These are phyloP conservation scores for Amphirosellinia nigrospora DNA, from an alignment of 495 filamentous ascomycete species.

Conservation along the genomic window DNA sequence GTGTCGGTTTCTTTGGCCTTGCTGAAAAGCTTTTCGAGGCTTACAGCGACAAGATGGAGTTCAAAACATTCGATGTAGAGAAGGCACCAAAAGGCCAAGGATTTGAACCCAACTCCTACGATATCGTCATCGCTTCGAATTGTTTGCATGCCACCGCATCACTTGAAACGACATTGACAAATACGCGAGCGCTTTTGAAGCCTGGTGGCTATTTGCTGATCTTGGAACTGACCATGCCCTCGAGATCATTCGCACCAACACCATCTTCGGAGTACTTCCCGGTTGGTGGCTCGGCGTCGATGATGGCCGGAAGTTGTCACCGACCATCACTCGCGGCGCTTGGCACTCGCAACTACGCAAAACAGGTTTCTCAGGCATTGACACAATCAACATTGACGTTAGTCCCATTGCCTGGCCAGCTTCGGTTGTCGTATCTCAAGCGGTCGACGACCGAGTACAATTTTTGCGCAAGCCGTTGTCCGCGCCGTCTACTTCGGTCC, in stretches of 20 bases:
- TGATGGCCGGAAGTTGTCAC: conserved; percentile 48
- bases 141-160: conserved; percentile 56
- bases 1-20: conserved; percentile 48
- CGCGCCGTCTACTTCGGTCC: not conserved
- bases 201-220: conserved; percentile 61
- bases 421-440: conserved; percentile 52
- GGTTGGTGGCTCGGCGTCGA: conserved; percentile 60
- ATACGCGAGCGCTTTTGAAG: conserved; percentile 53
- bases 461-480: conserved; percentile 44
- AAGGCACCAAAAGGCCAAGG: conserved; percentile 50
- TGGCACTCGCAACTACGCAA: conserved; percentile 52
- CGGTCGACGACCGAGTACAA: conserved; percentile 51
- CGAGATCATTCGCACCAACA: conserved; percentile 33
- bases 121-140: conserved; percentile 55
- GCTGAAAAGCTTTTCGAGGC: conserved; percentile 29
- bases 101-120: conserved; percentile 50
- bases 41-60: conserved; percentile 46
- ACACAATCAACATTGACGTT: conserved; percentile 40
- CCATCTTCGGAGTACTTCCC: conserved; percentile 43
- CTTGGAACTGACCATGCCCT: conserved; percentile 50
- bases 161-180: conserved; percentile 46
- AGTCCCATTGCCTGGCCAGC: conserved; percentile 37
- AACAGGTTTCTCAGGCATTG: conserved; percentile 56
- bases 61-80: conserved; percentile 53
- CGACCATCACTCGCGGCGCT: conserved; percentile 36